A percentile compares a stretch with the other conserved stretches of the same genome.
These are phyloP conservation scores for Dictyostelium citrinum DNA, from an alignment of 78 protist genomes.

Conservation along the genomic window DNA sequence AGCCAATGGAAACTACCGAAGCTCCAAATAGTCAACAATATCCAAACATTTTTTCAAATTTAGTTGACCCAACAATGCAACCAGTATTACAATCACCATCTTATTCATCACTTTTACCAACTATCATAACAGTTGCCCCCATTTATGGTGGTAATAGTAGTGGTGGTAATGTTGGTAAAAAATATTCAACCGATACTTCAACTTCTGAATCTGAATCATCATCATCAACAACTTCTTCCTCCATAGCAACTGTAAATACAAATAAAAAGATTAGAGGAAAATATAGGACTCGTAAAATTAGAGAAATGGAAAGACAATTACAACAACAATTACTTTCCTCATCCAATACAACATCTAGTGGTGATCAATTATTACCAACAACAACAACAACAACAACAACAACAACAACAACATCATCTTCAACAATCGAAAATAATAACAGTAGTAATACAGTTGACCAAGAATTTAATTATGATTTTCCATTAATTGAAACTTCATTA, in stretches of 20 bases:
- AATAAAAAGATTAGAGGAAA: not conserved
- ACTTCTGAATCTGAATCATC: not conserved
- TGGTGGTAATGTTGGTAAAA: not conserved
- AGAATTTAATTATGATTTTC: conserved; percentile 6
- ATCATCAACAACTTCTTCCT: not conserved
- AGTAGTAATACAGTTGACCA: not conserved
- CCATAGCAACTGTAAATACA: not conserved
- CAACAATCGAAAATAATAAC: not conserved
- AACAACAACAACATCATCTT: not conserved
- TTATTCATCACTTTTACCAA: not conserved
- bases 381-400: not conserved
- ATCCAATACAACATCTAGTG: not conserved
- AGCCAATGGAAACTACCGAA: not conserved
- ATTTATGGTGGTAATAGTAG: not conserved
- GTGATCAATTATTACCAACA: not conserved
- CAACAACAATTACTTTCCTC: not conserved
- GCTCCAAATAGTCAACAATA: not conserved
- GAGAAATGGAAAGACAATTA: not conserved
- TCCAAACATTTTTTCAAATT: not conserved
- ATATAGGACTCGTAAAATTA: not conserved
- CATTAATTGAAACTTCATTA: conserved; percentile 22
- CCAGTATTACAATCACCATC: not conserved
- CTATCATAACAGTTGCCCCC: not conserved
- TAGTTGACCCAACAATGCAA: not conserved
- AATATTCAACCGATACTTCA: not conserved